Conservation (phyloP, 257 asterid species). For the Solanum tarijense region DNA sequence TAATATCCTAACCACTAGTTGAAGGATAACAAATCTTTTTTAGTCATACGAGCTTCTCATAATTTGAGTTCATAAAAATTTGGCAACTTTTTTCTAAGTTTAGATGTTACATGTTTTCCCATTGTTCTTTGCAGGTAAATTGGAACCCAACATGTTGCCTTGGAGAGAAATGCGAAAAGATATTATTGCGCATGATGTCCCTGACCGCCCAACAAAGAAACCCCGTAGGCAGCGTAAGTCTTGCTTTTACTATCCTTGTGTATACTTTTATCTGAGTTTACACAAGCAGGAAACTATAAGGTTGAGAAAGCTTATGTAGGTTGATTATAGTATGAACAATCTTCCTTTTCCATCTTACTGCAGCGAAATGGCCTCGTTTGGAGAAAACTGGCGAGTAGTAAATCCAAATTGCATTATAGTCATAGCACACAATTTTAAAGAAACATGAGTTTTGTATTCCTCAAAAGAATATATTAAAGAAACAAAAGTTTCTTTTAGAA, state of each 20-base stretch:
- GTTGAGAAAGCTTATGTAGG: neutral
- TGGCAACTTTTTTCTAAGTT: neutral
- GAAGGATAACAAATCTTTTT: neutral
- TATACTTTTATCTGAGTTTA: neutral
- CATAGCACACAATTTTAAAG: neutral
- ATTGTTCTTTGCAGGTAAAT: constrained; percentile 9
- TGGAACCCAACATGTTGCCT: constrained; percentile 28
- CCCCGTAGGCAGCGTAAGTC: constrained; percentile 59
- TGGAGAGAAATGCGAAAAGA: constrained; percentile 18
- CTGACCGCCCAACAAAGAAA: constrained; percentile 29
- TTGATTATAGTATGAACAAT: neutral
- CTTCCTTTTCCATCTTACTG: neutral
- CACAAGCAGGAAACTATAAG: neutral
- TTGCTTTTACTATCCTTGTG: constrained; percentile 1
- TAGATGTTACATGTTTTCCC: neutral
- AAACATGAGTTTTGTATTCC: neutral
- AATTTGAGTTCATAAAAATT: neutral
- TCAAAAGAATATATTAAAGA: neutral
- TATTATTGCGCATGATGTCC: constrained; percentile 8
- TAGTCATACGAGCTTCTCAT: neutral
- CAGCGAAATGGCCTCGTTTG: neutral
- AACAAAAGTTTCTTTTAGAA: neutral
- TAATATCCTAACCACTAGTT: neutral
- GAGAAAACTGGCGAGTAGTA: neutral
- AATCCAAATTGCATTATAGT: neutral